Conservation (phyloP, 2,329 filamentous ascomycete genomes). For the Xylaria polymorpha region DNA sequence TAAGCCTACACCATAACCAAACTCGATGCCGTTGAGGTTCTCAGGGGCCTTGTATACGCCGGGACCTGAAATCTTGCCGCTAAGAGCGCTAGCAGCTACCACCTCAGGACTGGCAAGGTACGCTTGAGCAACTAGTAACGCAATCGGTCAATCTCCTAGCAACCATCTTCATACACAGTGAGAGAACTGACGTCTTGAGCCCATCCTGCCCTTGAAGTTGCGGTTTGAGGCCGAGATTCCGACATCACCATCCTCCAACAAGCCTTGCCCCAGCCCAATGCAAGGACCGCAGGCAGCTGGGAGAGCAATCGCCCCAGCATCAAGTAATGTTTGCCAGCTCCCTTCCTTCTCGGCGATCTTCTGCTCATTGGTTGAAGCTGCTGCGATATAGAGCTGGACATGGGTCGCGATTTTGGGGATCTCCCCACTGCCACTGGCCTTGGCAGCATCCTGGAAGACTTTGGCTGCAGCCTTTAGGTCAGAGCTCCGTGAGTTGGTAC, state of each 20-base stretch:
- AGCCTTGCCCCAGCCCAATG: too few relatives aligned
- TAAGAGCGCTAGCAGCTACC: slow-evolving; percentile 87
- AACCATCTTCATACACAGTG: too few relatives aligned
- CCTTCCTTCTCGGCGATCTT: neutral
- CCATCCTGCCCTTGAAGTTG: too few relatives aligned
- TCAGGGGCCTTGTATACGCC: slow-evolving; percentile 81
- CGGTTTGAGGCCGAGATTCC: neutral
- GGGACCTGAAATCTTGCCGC: slow-evolving; percentile 78
- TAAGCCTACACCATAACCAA: slow-evolving; percentile 58
- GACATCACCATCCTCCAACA: slow-evolving; percentile 61
- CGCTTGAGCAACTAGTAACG: neutral
- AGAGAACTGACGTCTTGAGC: too few relatives aligned
- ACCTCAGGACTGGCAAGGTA: slow-evolving; percentile 78
- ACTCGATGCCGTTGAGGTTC: slow-evolving; percentile 73
- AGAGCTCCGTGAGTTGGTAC: too few relatives aligned
- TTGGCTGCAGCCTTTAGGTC: neutral
- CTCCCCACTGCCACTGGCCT: too few relatives aligned
- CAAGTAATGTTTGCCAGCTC: neutral
- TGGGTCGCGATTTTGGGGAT: neutral
- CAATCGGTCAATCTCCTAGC: too few relatives aligned
- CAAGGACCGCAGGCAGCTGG: too few relatives aligned
- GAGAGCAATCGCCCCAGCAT: too few relatives aligned
- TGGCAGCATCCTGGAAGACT: neutral
- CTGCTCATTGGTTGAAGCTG: neutral
- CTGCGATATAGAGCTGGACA: neutral